Evolutionary conservation across 148 eudicot species (phyloP).

Genomic region (Silene conica): DNA sequence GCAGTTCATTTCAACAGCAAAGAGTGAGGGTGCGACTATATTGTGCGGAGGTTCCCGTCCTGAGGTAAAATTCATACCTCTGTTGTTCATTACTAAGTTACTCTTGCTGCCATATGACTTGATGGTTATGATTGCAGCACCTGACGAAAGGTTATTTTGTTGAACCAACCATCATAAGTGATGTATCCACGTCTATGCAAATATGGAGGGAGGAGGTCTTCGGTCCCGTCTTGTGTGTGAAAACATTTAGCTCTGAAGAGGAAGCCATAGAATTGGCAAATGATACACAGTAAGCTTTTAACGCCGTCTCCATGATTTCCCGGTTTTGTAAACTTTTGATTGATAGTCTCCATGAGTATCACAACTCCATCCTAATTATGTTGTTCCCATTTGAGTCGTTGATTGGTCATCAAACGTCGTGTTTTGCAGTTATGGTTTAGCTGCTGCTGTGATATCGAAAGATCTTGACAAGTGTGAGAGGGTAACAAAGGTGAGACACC

Average conservation of each 20-base stretch:
- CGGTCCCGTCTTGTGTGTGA: conserved; percentile 91
- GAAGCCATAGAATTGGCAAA: conserved; percentile 97
- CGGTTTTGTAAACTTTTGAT: no score
- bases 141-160: conserved; percentile 68
- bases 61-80: conserved; percentile 39
- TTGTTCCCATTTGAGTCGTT: no score
- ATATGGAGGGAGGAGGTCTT: conserved; percentile 99
- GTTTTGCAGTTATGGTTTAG: conserved; percentile 67
- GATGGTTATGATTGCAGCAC: conserved; percentile 45
- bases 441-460: conserved; percentile 78
- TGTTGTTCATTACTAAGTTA: no score
- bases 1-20: conserved; percentile 74
- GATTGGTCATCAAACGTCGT: not conserved
- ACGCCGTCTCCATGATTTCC: conserved; percentile 5
- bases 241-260: conserved; percentile 84
- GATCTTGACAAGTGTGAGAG: conserved; percentile 90
- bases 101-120: no score
- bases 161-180: conserved; percentile 74
- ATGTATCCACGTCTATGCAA: conserved; percentile 88
- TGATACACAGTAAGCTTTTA: not conserved
- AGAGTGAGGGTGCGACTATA: conserved; percentile 90
- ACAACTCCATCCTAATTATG: no score
- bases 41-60: conserved; percentile 87
- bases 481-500: conserved; percentile 62
- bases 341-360: no score